phyloP scores from a whole-genome alignment of 257 asterid species.

The Rubia yunnanensis region DNA sequence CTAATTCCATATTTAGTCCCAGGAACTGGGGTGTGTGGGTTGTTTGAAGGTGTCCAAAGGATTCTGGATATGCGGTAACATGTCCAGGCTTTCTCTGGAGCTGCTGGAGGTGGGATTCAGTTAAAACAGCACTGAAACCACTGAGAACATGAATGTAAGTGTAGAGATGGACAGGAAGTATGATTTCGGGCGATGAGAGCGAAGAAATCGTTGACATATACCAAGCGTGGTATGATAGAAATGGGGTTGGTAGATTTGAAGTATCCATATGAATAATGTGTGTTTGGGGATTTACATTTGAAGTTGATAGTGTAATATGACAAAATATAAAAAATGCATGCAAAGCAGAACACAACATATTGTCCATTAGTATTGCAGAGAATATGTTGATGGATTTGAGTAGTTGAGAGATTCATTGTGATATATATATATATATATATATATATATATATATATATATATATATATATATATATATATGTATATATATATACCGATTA shows the following conservation, averaged over 20 bases:
- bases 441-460: too few species aligned
- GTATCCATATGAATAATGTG: conserved; percentile 60
- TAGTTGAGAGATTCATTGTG: not conserved
- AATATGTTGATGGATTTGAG: not conserved
- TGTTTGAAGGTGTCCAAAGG: conserved; percentile 36
- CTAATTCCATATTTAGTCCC: not conserved
- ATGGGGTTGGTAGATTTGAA: conserved; percentile 53
- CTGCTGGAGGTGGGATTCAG: conserved; percentile 32
- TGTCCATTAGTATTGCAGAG: not conserved
- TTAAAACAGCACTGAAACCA: conserved; percentile 52
- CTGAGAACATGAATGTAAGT: conserved; percentile 36
- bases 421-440: too few species aligned
- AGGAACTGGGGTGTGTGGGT: conserved; percentile 29
- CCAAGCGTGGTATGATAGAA: conserved; percentile 50
- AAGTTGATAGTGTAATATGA: not conserved
- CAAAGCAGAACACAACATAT: not conserved
- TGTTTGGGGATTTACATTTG: conserved; percentile 4
- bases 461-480: too few species aligned
- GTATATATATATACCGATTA: too few species aligned
- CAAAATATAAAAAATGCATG: not conserved
- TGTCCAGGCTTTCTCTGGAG: conserved; percentile 32
- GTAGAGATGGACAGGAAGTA: conserved; percentile 35
- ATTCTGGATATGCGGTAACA: conserved; percentile 37
- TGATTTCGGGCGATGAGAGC: conserved; percentile 14
- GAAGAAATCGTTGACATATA: conserved; percentile 37